These are phyloP conservation scores for Ganoderma multipileum DNA, from an alignment of 1,284 basidiomycete species.

Conservation along the genomic window DNA sequence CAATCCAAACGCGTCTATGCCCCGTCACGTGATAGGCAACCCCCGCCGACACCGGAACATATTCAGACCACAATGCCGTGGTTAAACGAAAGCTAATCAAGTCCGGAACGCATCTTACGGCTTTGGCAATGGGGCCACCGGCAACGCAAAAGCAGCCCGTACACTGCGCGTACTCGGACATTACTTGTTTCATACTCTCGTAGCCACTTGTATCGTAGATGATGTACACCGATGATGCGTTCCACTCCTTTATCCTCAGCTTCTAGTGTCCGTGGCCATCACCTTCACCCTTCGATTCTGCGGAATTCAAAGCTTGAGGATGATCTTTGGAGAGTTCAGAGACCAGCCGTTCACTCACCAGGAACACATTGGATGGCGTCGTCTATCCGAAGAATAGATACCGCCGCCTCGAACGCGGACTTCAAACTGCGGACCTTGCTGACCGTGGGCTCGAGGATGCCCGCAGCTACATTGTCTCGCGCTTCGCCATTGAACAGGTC, in stretches of 20 bases:
- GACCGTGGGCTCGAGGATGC: slow-evolving; percentile 95
- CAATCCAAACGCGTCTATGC: slow-evolving; percentile 36
- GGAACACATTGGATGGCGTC: slow-evolving; percentile 90
- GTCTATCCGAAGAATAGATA: slow-evolving; percentile 94
- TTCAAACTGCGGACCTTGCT: slow-evolving; percentile 98
- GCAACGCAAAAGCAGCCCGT: not conserved
- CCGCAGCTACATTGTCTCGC: slow-evolving; percentile 93
- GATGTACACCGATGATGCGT: slow-evolving; percentile 27
- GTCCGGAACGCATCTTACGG: slow-evolving; percentile 4
- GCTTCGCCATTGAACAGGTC: slow-evolving; percentile 96
- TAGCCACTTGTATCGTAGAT: slow-evolving; percentile 25
- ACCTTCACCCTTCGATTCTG: slow-evolving; percentile 76
- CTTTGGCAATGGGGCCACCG: not conserved
- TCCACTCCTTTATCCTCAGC: slow-evolving; percentile 18
- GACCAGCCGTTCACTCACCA: slow-evolving; percentile 52
- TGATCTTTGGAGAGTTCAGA: slow-evolving; percentile 6
- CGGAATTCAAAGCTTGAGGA: slow-evolving; percentile 34
- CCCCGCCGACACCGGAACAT: not conserved
- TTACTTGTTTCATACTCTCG: not conserved
- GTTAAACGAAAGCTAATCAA: slow-evolving; percentile 25
- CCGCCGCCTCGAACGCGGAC: slow-evolving; percentile 96
- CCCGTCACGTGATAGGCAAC: slow-evolving; percentile 28
- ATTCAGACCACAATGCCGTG: slow-evolving; percentile 8
- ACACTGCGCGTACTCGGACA: too few species aligned
- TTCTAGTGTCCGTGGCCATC: slow-evolving; percentile 42